Conservation (phyloP, 768 basidiomycete genomes). For the Fomitopsis pulvina region DNA sequence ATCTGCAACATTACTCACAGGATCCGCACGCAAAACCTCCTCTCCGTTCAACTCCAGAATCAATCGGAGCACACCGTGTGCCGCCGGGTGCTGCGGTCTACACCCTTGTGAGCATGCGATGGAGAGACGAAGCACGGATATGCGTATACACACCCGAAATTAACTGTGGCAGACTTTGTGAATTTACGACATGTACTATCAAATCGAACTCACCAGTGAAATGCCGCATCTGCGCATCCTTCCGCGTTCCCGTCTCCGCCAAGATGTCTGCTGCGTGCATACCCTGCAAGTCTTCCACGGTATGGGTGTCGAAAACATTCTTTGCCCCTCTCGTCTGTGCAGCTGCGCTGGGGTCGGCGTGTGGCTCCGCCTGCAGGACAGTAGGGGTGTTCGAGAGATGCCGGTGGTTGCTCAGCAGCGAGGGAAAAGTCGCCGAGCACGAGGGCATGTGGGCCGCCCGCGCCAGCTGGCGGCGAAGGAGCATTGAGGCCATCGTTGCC, state of each 20-base stretch:
- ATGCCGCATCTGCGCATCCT: conserved; percentile 82
- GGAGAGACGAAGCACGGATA: no score
- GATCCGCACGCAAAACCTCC: conserved; percentile 83
- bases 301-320: conserved; percentile 58
- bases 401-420: conserved; percentile 21
- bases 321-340: conserved; percentile 29
- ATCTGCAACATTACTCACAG: conserved; percentile 38
- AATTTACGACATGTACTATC: neutral
- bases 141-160: conserved; percentile 64
- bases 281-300: conserved; percentile 81
- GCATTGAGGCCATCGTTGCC: conserved; percentile 54
- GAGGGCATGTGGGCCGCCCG: conserved; percentile 31
- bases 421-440: conserved; percentile 20
- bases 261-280: conserved; percentile 77
- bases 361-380: conserved; percentile 24
- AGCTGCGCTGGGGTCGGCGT: conserved; percentile 16
- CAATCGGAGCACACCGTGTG: conserved; percentile 95
- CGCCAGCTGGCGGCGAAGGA: conserved; percentile 55
- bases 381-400: conserved; percentile 33
- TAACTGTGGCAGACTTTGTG: conserved; percentile 46
- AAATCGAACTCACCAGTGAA: conserved; percentile 67
- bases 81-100: conserved; percentile 96
- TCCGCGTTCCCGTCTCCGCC: conserved; percentile 60
- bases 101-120: neutral
- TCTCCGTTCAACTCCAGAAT: conserved; percentile 98